Conservation (phyloP, 2,329 filamentous ascomycete genomes). For the Cladosporium sp. region DNA sequence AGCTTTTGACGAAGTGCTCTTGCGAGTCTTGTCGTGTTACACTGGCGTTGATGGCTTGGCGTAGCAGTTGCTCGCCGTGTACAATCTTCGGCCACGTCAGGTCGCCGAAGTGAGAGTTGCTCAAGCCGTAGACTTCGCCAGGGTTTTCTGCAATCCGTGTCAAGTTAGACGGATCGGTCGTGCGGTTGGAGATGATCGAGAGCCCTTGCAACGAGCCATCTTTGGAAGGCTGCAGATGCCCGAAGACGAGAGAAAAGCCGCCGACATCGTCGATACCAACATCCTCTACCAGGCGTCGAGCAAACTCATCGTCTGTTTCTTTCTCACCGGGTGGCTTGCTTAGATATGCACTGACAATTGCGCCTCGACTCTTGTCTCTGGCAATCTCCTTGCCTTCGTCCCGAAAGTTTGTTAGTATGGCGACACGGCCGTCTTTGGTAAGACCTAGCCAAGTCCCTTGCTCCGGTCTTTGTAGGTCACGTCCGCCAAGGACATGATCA, state of each 20-base stretch:
- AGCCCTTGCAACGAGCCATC: conserved; percentile 40
- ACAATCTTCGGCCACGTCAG: conserved; percentile 62
- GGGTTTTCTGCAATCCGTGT: conserved; percentile 51
- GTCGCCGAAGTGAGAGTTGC: conserved; percentile 62
- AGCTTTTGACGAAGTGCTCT: conserved; percentile 53
- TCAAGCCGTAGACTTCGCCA: conserved; percentile 59
- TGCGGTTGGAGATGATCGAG: conserved; percentile 64
- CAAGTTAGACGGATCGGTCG: conserved; percentile 51
- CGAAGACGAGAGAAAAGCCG: conserved; percentile 64
- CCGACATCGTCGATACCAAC: conserved; percentile 59
- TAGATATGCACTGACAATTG: conserved; percentile 62
- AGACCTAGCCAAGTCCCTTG: conserved; percentile 67
- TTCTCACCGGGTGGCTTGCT: conserved; percentile 43
- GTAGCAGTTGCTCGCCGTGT: conserved; percentile 56
- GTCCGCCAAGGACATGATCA: conserved; percentile 59
- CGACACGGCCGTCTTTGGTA: conserved; percentile 60
- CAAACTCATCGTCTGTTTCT: conserved; percentile 53
- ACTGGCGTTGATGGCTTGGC: conserved; percentile 50
- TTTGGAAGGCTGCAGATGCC: conserved; percentile 29
- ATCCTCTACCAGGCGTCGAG: conserved; percentile 55
- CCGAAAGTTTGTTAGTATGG: conserved; percentile 65
- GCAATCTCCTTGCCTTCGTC: conserved; percentile 48
- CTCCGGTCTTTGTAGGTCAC: conserved; percentile 59
- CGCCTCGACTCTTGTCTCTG: conserved; percentile 55
- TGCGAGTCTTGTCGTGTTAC: conserved; percentile 40